Conservation (phyloP, 177 flowering plant genomes). For the Tripterygium wilfordii region DNA sequence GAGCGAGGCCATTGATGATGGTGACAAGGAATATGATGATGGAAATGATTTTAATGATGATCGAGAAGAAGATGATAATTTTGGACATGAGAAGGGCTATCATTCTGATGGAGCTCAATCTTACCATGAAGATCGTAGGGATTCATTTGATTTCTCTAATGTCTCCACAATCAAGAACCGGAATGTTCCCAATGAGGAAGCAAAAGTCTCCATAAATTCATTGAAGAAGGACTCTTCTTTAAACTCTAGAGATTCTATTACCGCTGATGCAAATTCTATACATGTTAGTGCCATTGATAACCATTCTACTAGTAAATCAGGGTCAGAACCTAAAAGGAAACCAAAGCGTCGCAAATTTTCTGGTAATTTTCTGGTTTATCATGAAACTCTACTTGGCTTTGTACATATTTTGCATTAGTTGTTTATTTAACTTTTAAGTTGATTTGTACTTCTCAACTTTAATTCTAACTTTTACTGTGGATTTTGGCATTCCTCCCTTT, state of each 20-base stretch:
- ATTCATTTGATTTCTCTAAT: conserved; percentile 19
- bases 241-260: conserved; percentile 16
- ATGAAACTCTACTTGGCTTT: background rate
- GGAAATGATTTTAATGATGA: conserved; percentile 63
- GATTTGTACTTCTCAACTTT: no score
- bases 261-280: conserved; percentile 19
- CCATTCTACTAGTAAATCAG: conserved; percentile 35
- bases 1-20: conserved; percentile 35
- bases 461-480: no score
- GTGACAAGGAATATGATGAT: conserved; percentile 77
- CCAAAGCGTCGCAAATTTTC: conserved; percentile 53
- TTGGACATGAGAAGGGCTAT: conserved; percentile 20
- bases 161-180: conserved; percentile 16
- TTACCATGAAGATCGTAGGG: conserved; percentile 18
- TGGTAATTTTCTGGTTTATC: conserved; percentile 22
- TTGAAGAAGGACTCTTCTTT: conserved; percentile 21
- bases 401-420: background rate
- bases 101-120: conserved; percentile 16
- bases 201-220: conserved; percentile 15
- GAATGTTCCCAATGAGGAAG: conserved; percentile 17
- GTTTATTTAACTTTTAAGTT: background rate
- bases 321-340: conserved; percentile 39
- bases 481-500: no score
- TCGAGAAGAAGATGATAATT: conserved; percentile 41
- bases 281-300: conserved; percentile 18